A percentile compares a stretch with the other conserved stretches of the same genome.
Conservation (phyloP, 1,284 basidiomycete species). For the Schizophyllum commune region DNA sequence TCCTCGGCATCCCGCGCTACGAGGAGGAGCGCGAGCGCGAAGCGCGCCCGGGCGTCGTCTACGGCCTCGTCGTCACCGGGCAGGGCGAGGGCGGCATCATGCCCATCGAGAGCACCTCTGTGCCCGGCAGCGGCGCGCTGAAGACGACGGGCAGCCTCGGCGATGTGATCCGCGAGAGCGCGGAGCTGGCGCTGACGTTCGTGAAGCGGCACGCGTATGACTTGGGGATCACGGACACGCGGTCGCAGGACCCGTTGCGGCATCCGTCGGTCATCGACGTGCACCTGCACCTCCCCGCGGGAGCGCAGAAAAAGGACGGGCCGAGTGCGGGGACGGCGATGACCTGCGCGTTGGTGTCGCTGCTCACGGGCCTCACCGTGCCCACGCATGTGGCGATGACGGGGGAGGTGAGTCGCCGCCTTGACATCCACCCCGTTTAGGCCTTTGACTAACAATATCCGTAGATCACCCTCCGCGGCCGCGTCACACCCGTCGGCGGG, state of each 20-base stretch:
- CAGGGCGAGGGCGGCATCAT: slow-evolving; percentile 84
- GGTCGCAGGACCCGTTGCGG: slow-evolving; percentile 59
- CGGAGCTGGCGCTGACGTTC: slow-evolving; percentile 81
- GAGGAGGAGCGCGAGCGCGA: slow-evolving; percentile 76
- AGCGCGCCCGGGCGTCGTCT: slow-evolving; percentile 66
- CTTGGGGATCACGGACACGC: slow-evolving; percentile 64
- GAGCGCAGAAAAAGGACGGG: slow-evolving; percentile 87
- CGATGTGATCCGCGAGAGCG: slow-evolving; percentile 86
- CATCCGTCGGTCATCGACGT: slow-evolving; percentile 62
- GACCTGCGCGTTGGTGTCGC: slow-evolving; percentile 79
- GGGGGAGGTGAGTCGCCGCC: slow-evolving; percentile 49
- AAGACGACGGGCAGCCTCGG: slow-evolving; percentile 79
- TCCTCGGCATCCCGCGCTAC: slow-evolving; percentile 78
- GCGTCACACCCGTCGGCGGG: slow-evolving; percentile 76
- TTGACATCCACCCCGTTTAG: no score
- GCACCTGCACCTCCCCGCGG: slow-evolving; percentile 83
- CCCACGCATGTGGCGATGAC: slow-evolving; percentile 74
- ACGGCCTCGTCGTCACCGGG: slow-evolving; percentile 84
- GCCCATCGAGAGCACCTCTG: slow-evolving; percentile 71
- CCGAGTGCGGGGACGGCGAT: slow-evolving; percentile 87
- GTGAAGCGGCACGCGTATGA: slow-evolving; percentile 80
- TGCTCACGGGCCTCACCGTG: slow-evolving; percentile 70
- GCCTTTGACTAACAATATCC: not conserved
- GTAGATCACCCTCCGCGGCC: slow-evolving; percentile 70
- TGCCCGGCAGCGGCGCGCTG: slow-evolving; percentile 66